Base-by-base conservation (phyloP, 1,284 basidiomycete species). In the Leucoagaricus sp. region DNA sequence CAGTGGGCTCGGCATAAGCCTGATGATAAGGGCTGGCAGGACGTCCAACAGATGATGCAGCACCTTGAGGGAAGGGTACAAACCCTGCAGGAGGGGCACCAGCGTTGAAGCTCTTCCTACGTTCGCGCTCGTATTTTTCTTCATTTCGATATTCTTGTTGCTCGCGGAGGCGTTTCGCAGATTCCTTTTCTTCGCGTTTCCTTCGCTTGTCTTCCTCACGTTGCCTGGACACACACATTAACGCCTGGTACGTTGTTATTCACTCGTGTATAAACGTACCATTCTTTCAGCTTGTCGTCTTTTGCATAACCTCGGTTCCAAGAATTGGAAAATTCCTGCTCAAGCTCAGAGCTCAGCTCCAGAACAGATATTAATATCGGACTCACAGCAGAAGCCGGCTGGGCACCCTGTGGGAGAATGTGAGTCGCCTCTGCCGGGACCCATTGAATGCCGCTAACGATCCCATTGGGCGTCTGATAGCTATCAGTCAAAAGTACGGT, bases 401-500 rank as follows among this genome's bases (percentile, higher is more conserved):
- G 78, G 31, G 84, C 85, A 6, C 83, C 84, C 19, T 69, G 47
- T 38, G 87, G 88, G 33, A 85, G 61, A 40, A 84, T 76, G 47
- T 79, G 74, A 0, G 85, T 86, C 2, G 85, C 77, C 63, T 89
- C 87, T 12, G 80, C 81, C 21, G 87, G 86, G 21, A 89, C 77
- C 89, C 88, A 91, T 65, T 90, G 87, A 56, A 89, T 88, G 23
- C 88, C 87, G 56, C 69, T 80, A 33, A 90, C 81, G 31, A 86
- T 63, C 15, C 89, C 89, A 61, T 77, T 79, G 12, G 83, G 72
- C 1, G 87, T 89, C 64, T 85, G 83, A 72, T 91, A 91, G 64
- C 89, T 91, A 48, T 50, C 13, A 57, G 63, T 58, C 55, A 47
- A 36, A 49, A 59, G 60, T 57, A 42, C 36, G 52, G 68, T 71